Percentiles rank a stretch among this genome's conserved stretches.
These are phyloP conservation scores for Jacaranda mimosifolia DNA, from an alignment of 257 asterid species.

Conservation along the genomic window DNA sequence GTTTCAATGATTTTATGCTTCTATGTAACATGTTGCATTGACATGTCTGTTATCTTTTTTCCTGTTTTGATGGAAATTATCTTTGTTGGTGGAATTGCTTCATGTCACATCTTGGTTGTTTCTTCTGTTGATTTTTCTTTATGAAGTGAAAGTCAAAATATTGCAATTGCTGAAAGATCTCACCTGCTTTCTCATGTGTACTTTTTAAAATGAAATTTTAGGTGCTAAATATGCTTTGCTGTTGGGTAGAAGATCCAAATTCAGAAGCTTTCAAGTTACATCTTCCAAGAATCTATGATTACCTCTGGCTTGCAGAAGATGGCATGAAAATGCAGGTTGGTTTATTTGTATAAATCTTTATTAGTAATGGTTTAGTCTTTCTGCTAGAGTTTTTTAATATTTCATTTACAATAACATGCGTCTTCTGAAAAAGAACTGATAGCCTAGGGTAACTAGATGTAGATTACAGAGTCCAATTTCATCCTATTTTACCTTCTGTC, in stretches of 20 bases:
- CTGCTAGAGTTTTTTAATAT: conserved; percentile 11
- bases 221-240: conserved; percentile 97
- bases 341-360: conserved; percentile 7
- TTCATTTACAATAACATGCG: conserved; percentile 19
- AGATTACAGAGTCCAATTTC: not conserved
- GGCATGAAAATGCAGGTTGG: conserved; percentile 99
- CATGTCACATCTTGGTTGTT: conserved; percentile 20
- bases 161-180: conserved; percentile 31
- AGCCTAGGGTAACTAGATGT: conserved; percentile 13
- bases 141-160: not conserved
- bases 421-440: conserved; percentile 3
- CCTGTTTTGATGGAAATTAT: conserved; percentile 18
- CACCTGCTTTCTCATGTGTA: conserved; percentile 5
- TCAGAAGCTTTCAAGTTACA: conserved; percentile 98
- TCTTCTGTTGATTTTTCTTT: conserved; percentile 27
- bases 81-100: conserved; percentile 20
- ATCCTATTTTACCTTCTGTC: conserved; percentile 19
- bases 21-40: conserved; percentile 13
- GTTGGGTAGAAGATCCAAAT: conserved; percentile 96
- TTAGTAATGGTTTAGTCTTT: conserved; percentile 14
- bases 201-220: conserved; percentile 33
- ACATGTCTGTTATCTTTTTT: not conserved
- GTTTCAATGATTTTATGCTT: not conserved
- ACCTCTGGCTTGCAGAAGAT: conserved; percentile 97
- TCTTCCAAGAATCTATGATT: conserved; percentile 88